A percentile compares a stretch with the other conserved stretches of the same genome.
Conservation (phyloP, 164 flowering plant genomes). For the Cinnamomum micranthum region DNA sequence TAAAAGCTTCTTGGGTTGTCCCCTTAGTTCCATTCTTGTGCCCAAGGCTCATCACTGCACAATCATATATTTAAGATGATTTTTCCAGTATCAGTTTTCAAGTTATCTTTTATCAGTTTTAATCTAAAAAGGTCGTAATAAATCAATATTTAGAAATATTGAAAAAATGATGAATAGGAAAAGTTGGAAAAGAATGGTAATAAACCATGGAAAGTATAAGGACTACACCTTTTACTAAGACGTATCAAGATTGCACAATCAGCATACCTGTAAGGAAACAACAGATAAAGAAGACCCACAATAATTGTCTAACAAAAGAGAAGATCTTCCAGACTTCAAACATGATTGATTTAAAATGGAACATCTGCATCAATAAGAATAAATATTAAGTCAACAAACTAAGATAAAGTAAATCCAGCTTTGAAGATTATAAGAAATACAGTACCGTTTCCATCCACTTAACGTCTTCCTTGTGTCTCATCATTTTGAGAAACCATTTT, state of each 20-base stretch:
- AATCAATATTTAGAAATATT: no score
- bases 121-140: no score
- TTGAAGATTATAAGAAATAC: slow-evolving; percentile 3
- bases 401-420: not conserved
- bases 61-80: no score
- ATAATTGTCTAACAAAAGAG: slow-evolving; percentile 64
- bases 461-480: slow-evolving; percentile 57
- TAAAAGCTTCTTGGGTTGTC: no score
- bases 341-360: slow-evolving; percentile 83
- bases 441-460: slow-evolving; percentile 99
- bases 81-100: no score
- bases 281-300: slow-evolving; percentile 76
- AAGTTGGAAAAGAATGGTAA: no score
- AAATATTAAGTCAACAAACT: not conserved
- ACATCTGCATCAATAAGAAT: slow-evolving; percentile 46
- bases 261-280: slow-evolving; percentile 76
- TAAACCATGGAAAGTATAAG: no score
- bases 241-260: not conserved
- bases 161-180: no score
- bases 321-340: slow-evolving; percentile 90
- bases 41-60: no score
- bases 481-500: slow-evolving; percentile 42
- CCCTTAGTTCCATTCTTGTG: no score
- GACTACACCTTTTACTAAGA: no score
- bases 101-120: no score